Evolutionary conservation across 1,284 basidiomycete genomes (phyloP), one percentile per base, ranked within the genome.

Genomic region (Ceratobasidium sp.): DNA sequence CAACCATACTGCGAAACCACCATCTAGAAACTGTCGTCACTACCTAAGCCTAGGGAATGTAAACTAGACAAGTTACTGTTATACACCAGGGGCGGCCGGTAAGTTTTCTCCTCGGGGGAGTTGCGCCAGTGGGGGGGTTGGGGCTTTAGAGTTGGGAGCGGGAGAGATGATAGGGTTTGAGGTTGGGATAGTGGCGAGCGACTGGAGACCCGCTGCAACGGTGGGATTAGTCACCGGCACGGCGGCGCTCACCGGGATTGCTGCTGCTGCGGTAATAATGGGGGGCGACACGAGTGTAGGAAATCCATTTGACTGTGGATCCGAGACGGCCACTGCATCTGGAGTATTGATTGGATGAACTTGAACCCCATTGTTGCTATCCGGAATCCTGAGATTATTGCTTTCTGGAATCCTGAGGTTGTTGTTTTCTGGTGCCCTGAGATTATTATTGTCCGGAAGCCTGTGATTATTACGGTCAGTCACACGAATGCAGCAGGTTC

Each of bases 241-340:
- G 44, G 67, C 67, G 67, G 67, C 47, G 67, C 67, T 70, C 67
- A 70, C 67, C 67, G 67, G 58, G 41, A 58, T 55, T 44, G 67
- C 52, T 57, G 66, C 18, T 38, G 52, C 67, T 14, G 67, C 67
- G 16, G 55, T 58, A 58, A 70, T 23, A 6, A 49, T 44, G 35
- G 67, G 67, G 13, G 67, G 55, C 47, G 55, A 59, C 16, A 69
- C 32, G 14, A 38, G 52, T 1, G 66, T 69, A 41, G 54, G 3
- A 26, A 30, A 32, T n/a, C 52, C 52, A 30, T 28, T 30, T 13
- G 32, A 35, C 35, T 44, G 35, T 44, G 30, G 30, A 13, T 54
- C 38, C 14, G 35, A 41, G 28, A 35, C 43, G 21, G 38, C 14
- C 3, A 30, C 30, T 9, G 55, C 32, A 18, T 44, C 23, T 47